Base-by-base conservation (phyloP, 2,329 filamentous ascomycete species). In the Boeremia exigua region DNA sequence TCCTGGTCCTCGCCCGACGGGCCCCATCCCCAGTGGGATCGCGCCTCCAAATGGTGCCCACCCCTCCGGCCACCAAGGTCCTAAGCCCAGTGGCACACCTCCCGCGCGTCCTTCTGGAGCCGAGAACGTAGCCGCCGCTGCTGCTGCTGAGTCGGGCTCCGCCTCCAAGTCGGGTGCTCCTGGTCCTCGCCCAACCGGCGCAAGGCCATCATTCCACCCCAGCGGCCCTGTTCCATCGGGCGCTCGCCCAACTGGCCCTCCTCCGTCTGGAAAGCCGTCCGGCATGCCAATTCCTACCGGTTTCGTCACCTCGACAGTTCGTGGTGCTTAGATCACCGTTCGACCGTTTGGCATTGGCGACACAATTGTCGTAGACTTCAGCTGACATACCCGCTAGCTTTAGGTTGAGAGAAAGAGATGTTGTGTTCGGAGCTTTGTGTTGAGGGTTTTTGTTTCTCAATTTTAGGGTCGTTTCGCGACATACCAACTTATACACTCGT, bases 271-370 rank as follows among this genome's bases (percentile, higher is more conserved):
- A 14, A 48, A 29, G 48, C 48, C 42, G 19, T 19, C 17, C 12
- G 38, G 51, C 11, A n/a, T n/a, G n/a, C 17, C 45, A 11, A 34
- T 34, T 1, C 42, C 53, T 5, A 56, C 34, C 8, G 53, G 47
- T 7, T 56, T 56, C 30, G 34, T 50, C n/a, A 56, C 53, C 11
- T 50, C 47, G 2, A 55, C 46, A 14, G 14, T 51, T 19, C 47
- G 53, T n/a, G 42, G 40, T n/a, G 47, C 47, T 17, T 56, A 46
- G 36, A 46, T 37, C 14, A 10, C n/a, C 15, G 37, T 48, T 37
- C 37, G 17, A 19, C 37, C 14, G 3, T 43, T 37, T 4, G 50
- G 32, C 6, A 37, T 48, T 37, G 30, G 25, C 6, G 25, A 48
- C n/a, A 25, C 27, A 6, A 27, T 54, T 6, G 9, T 54, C 19